phyloP scores from a whole-genome alignment of 2,329 filamentous ascomycete genomes.

The Phialemoniopsis sp. region DNA sequence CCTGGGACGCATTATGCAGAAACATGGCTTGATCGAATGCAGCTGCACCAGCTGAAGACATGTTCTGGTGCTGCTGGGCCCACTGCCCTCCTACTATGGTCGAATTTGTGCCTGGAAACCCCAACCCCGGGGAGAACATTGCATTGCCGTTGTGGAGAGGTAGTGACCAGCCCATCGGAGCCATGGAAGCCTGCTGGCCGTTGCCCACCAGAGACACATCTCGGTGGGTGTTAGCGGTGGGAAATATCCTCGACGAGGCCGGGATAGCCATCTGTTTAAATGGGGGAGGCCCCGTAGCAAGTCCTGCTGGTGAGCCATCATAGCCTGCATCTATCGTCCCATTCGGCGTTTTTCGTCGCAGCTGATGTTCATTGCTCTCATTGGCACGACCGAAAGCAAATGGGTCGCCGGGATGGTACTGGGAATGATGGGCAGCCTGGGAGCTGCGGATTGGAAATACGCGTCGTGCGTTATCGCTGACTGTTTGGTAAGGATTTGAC shows the following conservation, averaged over 20 bases:
- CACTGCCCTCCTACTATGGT: too few relatives aligned
- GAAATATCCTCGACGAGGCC: constrained; percentile 33
- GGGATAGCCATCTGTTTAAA: constrained; percentile 81
- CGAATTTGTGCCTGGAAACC: too few relatives aligned
- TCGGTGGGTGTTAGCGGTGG: constrained; percentile 19
- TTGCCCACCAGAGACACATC: not conserved
- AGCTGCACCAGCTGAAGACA: constrained; percentile 2
- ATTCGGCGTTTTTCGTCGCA: constrained; percentile 88
- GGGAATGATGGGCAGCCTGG: constrained; percentile 23
- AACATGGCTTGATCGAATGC: constrained; percentile 7
- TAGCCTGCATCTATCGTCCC: constrained; percentile 92
- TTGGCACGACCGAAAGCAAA: constrained; percentile 6
- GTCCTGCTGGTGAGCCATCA: constrained; percentile 75
- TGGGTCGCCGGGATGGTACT: constrained; percentile 9
- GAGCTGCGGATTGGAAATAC: constrained; percentile 30
- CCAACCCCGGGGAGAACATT: too few relatives aligned
- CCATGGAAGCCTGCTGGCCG: not conserved
- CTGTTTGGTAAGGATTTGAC: constrained; percentile 9
- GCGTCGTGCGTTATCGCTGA: constrained; percentile 9
- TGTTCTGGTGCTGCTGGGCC: not conserved
- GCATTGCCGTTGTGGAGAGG: not conserved
- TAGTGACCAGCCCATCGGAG: not conserved
- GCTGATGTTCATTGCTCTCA: constrained; percentile 62
- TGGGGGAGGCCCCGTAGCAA: constrained; percentile 68
- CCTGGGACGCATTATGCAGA: constrained; percentile 12